phyloP scores from a whole-genome alignment of 2,329 filamentous ascomycete species.

The Colletotrichum gloeosporioides region DNA sequence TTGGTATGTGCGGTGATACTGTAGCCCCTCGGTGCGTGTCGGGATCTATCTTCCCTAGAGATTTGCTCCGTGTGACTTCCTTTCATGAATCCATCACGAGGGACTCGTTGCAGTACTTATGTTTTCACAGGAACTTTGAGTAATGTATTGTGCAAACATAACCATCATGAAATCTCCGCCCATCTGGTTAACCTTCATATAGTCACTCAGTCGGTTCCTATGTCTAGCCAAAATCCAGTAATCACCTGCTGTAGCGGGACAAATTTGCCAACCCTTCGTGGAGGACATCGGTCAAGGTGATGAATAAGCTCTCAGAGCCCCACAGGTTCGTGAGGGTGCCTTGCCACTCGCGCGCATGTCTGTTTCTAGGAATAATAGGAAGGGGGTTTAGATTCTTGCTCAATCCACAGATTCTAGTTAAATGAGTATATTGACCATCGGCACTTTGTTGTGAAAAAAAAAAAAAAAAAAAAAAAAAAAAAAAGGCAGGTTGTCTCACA shows the following conservation, averaged over 20 bases:
- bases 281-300: background rate
- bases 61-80: fast-evolving
- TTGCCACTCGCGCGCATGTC: background rate
- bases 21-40: background rate
- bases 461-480: too few relatives aligned
- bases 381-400: background rate
- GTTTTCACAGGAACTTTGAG: background rate
- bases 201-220: background rate
- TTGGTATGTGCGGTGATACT: background rate
- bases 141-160: background rate
- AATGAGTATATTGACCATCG: background rate
- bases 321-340: background rate
- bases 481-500: background rate
- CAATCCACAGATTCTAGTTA: background rate
- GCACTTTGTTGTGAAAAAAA: background rate
- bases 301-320: too few relatives aligned
- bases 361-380: background rate
- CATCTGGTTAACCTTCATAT: background rate
- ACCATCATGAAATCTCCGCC: background rate
- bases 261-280: background rate
- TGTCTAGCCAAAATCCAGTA: background rate
- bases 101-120: background rate
- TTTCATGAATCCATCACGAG: background rate
- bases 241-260: background rate
- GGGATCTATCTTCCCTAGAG: fast-evolving